phyloP scores from a whole-genome alignment of 352 stramenopile genomes.

The Globisporangium emineosum region DNA sequence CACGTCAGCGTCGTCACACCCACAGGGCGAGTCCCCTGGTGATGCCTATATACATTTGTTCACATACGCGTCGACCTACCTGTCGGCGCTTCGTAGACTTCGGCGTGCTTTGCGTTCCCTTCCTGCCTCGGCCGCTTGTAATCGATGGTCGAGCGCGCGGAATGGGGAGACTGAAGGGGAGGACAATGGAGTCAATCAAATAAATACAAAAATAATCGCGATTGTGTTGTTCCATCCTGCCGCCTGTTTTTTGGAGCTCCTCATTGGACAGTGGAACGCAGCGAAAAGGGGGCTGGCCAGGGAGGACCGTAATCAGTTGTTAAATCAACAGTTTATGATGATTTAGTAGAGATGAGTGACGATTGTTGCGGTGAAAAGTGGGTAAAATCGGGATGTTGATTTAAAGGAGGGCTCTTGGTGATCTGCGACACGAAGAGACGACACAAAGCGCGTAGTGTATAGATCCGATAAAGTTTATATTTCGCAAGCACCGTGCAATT shows the following conservation, averaged over 20 bases:
- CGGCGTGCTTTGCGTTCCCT: not conserved
- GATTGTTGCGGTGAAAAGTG: not conserved
- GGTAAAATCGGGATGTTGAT: not conserved
- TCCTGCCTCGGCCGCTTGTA: too few species aligned
- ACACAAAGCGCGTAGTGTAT: not conserved
- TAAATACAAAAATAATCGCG: too few species aligned
- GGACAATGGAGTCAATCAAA: too few species aligned
- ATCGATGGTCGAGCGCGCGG: too few species aligned
- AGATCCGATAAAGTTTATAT: not conserved
- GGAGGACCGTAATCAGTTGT: not conserved
- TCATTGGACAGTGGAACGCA: not conserved
- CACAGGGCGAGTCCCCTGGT: not conserved
- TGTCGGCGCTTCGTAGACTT: not conserved
- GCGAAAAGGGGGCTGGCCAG: not conserved
- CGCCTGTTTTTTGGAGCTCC: slow-evolving; percentile 7
- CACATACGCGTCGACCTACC: not conserved
- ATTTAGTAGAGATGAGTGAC: not conserved
- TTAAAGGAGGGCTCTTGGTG: not conserved
- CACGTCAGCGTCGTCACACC: not conserved
- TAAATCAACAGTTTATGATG: not conserved
- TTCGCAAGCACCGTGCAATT: not conserved
- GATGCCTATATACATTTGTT: not conserved
- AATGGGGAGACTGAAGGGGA: too few species aligned
- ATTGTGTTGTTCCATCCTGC: slow-evolving; percentile 12
- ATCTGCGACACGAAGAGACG: slow-evolving; percentile 5